A percentile compares a stretch with the other conserved stretches of the same genome.
Conservation (phyloP, 164 flowering plant genomes). For the Nymphaea colorata region DNA sequence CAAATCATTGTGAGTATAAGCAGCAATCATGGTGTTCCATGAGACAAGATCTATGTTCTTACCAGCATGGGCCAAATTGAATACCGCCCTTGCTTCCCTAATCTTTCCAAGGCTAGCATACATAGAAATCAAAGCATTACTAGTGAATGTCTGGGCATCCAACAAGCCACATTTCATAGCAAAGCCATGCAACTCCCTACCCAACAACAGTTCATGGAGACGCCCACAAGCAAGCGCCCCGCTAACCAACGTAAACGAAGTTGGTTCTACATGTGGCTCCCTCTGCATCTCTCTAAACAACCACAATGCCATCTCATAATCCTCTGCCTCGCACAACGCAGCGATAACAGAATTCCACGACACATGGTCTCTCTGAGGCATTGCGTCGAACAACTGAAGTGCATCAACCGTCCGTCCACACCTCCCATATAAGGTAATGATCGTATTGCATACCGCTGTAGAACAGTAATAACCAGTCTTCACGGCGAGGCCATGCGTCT, state of each 20-base stretch:
- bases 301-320: slow-evolving; percentile 53
- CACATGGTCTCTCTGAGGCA: slow-evolving; percentile 48
- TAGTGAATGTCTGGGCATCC: slow-evolving; percentile 32
- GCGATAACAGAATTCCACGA: slow-evolving; percentile 70
- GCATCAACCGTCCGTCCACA: slow-evolving; percentile 38
- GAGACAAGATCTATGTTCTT: slow-evolving; percentile 38
- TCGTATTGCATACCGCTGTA: slow-evolving; percentile 51
- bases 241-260: slow-evolving; percentile 15
- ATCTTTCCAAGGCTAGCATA: slow-evolving; percentile 54
- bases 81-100: slow-evolving; percentile 28
- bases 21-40: slow-evolving; percentile 70
- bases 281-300: slow-evolving; percentile 4
- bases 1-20: slow-evolving; percentile 40
- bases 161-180: slow-evolving; percentile 25
- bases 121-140: slow-evolving; percentile 68
- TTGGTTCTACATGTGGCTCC: slow-evolving; percentile 1
- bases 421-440: slow-evolving; percentile 51
- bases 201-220: slow-evolving; percentile 29
- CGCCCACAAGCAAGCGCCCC: slow-evolving; percentile 37
- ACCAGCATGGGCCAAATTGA: slow-evolving; percentile 23
- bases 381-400: slow-evolving; percentile 50
- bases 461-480: slow-evolving; percentile 41
- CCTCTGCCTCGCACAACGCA: slow-evolving; percentile 41
- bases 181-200: slow-evolving; percentile 59
- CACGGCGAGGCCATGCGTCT: slow-evolving; percentile 46